Evolutionary conservation across 495 filamentous ascomycete species (phyloP), one percentile per base, ranked within the genome.

Genomic region (Lophiotrema nucula): DNA sequence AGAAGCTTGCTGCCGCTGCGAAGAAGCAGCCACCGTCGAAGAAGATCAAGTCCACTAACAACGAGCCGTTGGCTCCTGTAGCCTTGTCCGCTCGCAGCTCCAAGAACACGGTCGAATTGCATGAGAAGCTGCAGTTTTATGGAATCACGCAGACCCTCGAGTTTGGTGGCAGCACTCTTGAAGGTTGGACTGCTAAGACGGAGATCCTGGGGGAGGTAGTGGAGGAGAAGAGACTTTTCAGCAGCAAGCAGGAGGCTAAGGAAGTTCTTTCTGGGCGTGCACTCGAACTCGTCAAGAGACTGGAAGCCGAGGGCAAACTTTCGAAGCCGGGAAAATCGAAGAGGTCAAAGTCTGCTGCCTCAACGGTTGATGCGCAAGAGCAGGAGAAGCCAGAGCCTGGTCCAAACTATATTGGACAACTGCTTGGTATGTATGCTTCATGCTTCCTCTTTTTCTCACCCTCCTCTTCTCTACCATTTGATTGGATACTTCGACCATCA

Each of bases 201-300:
- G 26, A 3, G 10, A 37, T 65, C 44, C 10, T 22, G 23, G 65
- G 49, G 2, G 21, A 27, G n/a, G 41, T 46, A 23, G 4, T 60
- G 21, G 21, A 43, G 33, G 54, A 42, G n/a, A 1, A 13, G 0
- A 41, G 53, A 3, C 27, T 16, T 6, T 59, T 25, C 28, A 4
- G 16, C 3, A 62, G 15, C 33, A 68, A 68, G 54, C 50, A 56
- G 26, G 46, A 53, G 38, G 68, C 54, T 2, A 72, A 72, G 48
- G 69, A 70, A 38, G 54, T 23, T 11, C 37, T 64, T 11, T 47
- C 46, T 35, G 56, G 19, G 41, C 28, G 23, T 24, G 52, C 27
- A 5, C 19, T 66, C 12, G 59, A 28, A 11, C 13, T 54, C 5
- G 5, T 66, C 4, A 21, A 31, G 27, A 12, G 11, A 16, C 22